Conservation (phyloP, 2,329 filamentous ascomycete genomes). For the Alternaria conjuncta region DNA sequence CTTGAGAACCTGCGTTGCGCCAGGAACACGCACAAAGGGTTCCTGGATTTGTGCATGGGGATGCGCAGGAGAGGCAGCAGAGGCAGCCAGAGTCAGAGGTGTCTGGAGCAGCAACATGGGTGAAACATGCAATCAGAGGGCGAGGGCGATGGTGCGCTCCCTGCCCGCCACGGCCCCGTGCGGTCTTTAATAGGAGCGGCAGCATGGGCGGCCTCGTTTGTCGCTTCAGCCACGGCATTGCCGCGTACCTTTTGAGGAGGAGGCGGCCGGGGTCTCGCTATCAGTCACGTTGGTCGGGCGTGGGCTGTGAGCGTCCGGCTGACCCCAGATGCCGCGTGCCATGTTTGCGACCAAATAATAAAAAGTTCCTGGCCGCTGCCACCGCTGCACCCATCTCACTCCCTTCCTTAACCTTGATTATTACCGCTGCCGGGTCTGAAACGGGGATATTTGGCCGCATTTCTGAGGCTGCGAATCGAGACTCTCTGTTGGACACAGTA, state of each 20-base stretch:
- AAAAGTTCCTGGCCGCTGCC: constrained; percentile 23
- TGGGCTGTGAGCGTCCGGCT: constrained; percentile 23
- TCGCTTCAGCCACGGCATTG: constrained; percentile 21
- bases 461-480: constrained; percentile 20
- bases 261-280: constrained; percentile 20
- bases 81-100: constrained; percentile 9
- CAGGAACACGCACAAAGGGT: constrained; percentile 34
- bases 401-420: background rate
- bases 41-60: constrained; percentile 13
- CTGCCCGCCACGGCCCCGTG: constrained; percentile 10
- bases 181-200: constrained; percentile 15
- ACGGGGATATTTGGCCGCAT: constrained; percentile 19
- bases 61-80: background rate
- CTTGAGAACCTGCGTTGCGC: constrained; percentile 23
- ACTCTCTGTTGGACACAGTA: constrained; percentile 19
- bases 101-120: background rate
- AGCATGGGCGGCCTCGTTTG: constrained; percentile 10
- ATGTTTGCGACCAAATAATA: constrained; percentile 27
- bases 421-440: constrained; percentile 12
- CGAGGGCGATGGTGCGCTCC: constrained; percentile 13
- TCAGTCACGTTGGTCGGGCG: constrained; percentile 29
- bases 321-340: constrained; percentile 31
- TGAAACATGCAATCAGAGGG: constrained; percentile 23
- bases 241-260: constrained; percentile 22
- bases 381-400: constrained; percentile 18